A percentile compares a stretch with the other conserved stretches of the same genome.
phyloP scores from a whole-genome alignment of 768 basidiomycete genomes.

The Boletus sp. region DNA sequence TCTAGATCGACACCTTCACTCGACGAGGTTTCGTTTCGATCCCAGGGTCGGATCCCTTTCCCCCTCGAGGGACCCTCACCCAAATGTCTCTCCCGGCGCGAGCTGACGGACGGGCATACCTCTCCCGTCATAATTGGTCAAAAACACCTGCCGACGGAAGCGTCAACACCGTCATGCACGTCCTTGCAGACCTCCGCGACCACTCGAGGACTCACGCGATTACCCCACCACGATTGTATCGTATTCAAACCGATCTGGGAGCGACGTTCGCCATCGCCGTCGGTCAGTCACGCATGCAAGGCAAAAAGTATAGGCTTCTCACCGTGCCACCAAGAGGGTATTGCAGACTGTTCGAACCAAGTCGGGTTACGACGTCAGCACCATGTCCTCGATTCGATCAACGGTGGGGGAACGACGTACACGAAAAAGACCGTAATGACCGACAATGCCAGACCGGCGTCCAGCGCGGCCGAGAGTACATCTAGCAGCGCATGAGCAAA shows the following conservation, averaged over 20 bases:
- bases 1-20: no score
- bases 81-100: conserved; percentile 24
- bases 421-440: conserved; percentile 67
- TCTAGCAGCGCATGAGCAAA: conserved; percentile 37
- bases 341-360: conserved; percentile 22
- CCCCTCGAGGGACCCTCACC: neutral
- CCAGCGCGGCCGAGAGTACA: conserved; percentile 72
- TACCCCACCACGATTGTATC: conserved; percentile 31
- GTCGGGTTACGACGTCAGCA: neutral
- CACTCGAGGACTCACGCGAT: conserved; percentile 9
- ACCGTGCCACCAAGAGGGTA: conserved; percentile 27
- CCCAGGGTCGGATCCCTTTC: neutral
- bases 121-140: conserved; percentile 15
- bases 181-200: neutral
- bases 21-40: no score
- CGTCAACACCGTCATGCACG: neutral
- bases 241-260: conserved; percentile 20
- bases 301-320: neutral
- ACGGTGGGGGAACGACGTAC: conserved; percentile 35
- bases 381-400: neutral
- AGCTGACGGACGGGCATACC: conserved; percentile 30
- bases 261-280: neutral
- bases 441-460: conserved; percentile 69
- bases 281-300: neutral
- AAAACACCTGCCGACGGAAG: conserved; percentile 20